Evolutionary conservation across 192 early-diverging fungal species (phyloP).

Genomic region (Backusella liffmaniae): DNA sequence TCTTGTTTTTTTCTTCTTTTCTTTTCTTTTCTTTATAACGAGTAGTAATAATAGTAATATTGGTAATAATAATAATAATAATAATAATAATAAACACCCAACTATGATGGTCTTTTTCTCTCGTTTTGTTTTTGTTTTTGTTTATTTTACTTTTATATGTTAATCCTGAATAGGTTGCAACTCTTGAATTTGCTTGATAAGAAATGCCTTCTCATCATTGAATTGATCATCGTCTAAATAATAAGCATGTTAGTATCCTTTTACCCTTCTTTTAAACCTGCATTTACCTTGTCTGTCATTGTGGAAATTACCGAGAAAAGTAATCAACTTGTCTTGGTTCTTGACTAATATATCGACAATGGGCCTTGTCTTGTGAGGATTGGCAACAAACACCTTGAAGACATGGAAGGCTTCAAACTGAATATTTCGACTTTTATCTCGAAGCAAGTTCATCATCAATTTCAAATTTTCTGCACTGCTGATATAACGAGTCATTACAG

Average conservation of each 20-base stretch:
- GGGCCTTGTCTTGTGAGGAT: constrained; percentile 92
- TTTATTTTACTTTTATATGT: not conserved
- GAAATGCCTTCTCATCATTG: constrained; percentile 96
- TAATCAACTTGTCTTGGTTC: constrained; percentile 88
- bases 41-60: not conserved
- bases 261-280: not conserved
- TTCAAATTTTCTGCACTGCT: constrained; percentile 90
- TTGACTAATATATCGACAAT: constrained; percentile 90
- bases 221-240: constrained; percentile 94
- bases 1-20: not conserved
- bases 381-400: constrained; percentile 99
- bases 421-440: constrained; percentile 96
- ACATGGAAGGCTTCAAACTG: constrained; percentile 99
- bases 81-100: not conserved
- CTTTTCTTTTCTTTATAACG: not conserved
- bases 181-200: constrained; percentile 85
- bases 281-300: constrained; percentile 87
- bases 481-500: constrained; percentile 95
- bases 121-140: not conserved
- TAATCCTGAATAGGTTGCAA: constrained; percentile 35
- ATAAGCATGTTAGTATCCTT: not conserved
- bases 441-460: constrained; percentile 96
- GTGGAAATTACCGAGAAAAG: constrained; percentile 89
- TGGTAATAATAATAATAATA: not conserved
- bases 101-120: not conserved